These are phyloP conservation scores for Diaporthe sp. DNA, from an alignment of 2,329 filamentous ascomycete genomes.

Conservation along the genomic window DNA sequence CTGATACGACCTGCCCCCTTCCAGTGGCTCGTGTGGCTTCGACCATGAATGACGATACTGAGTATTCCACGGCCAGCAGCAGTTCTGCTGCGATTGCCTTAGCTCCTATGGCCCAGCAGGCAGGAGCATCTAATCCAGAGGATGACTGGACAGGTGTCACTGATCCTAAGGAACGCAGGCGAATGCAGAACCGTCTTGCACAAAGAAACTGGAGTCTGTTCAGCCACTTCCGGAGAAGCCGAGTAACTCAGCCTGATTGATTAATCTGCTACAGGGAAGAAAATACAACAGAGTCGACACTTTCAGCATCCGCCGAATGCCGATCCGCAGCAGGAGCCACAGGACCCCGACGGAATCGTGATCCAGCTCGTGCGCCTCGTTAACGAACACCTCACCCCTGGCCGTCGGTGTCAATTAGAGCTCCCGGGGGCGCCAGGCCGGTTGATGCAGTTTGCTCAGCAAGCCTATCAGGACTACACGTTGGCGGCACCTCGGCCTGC, in stretches of 20 bases:
- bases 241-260: neutral
- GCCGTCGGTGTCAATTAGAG: neutral
- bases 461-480: conserved; percentile 6
- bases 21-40: neutral
- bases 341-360: neutral
- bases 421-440: neutral
- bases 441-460: neutral
- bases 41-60: neutral
- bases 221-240: neutral
- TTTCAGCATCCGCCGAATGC: neutral
- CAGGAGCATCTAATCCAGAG: neutral
- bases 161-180: neutral
- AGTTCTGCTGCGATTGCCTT: neutral
- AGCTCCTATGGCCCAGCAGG: neutral
- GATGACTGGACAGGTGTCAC: conserved; percentile 1
- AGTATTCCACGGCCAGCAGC: neutral
- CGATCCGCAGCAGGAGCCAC: neutral
- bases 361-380: neutral
- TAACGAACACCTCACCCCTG: neutral
- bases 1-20: neutral
- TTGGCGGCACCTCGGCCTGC: conserved; percentile 1
- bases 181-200: neutral
- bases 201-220: neutral
- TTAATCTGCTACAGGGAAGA: neutral
- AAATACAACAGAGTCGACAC: neutral